phyloP scores from a whole-genome alignment of 225 moss, liverwort and hornwort genomes.

The Neckera pumila region DNA sequence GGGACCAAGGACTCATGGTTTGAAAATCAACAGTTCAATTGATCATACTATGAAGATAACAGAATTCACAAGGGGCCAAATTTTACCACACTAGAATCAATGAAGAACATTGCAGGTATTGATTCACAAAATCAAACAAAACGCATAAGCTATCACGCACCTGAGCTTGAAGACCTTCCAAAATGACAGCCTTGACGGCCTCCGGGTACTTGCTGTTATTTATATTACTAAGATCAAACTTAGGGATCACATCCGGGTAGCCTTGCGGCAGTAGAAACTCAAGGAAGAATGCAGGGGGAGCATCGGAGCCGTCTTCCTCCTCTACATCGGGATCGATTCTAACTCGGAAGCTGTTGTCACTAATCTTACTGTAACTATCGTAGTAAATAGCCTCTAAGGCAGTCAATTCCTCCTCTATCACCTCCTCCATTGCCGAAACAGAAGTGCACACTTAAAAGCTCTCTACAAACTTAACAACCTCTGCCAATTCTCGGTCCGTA shows the following conservation, averaged over 20 bases:
- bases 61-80: background rate
- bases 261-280: constrained; percentile 73
- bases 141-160: background rate
- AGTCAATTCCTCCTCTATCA: constrained; percentile 90
- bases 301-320: constrained; percentile 37
- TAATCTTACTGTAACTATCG: constrained; percentile 88
- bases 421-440: constrained; percentile 58
- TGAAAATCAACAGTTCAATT: background rate
- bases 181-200: constrained; percentile 60
- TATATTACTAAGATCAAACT: constrained; percentile 76
- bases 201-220: constrained; percentile 95
- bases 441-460: background rate
- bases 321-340: constrained; percentile 77
- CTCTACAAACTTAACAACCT: background rate
- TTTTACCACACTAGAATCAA: background rate
- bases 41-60: background rate
- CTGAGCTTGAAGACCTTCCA: constrained; percentile 77
- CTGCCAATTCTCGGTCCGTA: background rate
- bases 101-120: background rate
- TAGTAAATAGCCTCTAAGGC: constrained; percentile 94
- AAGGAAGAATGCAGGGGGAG: constrained; percentile 62
- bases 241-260: constrained; percentile 80
- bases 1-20: background rate
- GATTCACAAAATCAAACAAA: background rate
- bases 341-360: constrained; percentile 75